phyloP scores from a whole-genome alignment of 768 basidiomycete genomes.

The Russula griseocarnosa region DNA sequence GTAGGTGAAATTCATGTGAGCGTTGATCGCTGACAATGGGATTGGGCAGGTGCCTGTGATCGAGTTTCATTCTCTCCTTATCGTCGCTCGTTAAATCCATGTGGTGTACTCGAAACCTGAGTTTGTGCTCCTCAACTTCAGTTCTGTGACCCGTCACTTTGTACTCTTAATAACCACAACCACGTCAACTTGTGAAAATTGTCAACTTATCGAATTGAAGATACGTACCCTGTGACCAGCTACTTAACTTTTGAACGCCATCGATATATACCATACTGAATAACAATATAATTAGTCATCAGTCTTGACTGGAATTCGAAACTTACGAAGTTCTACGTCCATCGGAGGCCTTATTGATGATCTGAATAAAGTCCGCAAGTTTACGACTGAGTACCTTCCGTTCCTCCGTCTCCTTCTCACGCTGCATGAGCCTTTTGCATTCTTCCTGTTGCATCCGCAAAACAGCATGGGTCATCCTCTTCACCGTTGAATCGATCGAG shows the following conservation, averaged over 20 bases:
- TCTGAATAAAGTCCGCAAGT: slow-evolving; percentile 4
- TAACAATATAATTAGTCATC: neutral
- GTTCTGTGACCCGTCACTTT: neutral
- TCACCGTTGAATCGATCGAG: neutral
- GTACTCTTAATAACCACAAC: slow-evolving; percentile 1
- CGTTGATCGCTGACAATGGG: slow-evolving; percentile 2
- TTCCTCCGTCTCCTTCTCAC: neutral
- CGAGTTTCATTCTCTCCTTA: slow-evolving; percentile 6
- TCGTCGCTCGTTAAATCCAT: slow-evolving; percentile 16
- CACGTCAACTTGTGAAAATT: neutral
- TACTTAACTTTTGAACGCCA: neutral
- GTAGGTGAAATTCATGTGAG: slow-evolving; percentile 7
- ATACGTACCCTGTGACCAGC: neutral
- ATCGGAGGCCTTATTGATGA: neutral
- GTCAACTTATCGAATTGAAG: neutral
- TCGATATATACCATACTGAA: neutral
- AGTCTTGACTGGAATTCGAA: neutral
- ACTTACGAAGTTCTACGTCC: slow-evolving; percentile 2
- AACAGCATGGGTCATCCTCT: neutral
- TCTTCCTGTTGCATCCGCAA: slow-evolving; percentile 13
- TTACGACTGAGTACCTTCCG: neutral
- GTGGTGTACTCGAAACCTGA: neutral
- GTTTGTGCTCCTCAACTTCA: neutral
- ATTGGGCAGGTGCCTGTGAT: slow-evolving; percentile 7
- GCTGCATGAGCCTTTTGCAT: slow-evolving; percentile 1